Evolutionary conservation across 495 filamentous ascomycete genomes (phyloP).

Genomic region (Aspergillus bridgeri): DNA sequence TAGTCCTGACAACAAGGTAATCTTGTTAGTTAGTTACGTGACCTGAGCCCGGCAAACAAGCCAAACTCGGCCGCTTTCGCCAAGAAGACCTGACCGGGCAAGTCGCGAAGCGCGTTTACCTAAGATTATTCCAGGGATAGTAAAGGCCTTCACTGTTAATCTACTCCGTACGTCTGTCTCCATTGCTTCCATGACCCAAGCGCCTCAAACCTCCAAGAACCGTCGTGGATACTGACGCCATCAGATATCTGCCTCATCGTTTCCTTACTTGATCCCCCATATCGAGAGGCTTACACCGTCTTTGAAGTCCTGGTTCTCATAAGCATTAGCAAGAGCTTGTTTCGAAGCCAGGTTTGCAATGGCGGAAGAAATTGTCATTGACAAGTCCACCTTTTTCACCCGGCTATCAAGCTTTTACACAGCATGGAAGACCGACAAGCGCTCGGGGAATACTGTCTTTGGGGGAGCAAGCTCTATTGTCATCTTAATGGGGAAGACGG

Average conservation of each 20-base stretch:
- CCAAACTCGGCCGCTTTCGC: background rate
- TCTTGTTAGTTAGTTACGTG: background rate
- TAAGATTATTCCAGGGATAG: background rate
- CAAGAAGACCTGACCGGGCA: background rate
- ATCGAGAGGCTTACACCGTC: background rate
- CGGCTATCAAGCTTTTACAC: slow-evolving; percentile 80
- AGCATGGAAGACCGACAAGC: slow-evolving; percentile 95
- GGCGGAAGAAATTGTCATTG: slow-evolving; percentile 78
- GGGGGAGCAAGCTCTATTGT: slow-evolving; percentile 79
- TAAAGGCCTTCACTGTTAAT: background rate
- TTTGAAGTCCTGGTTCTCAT: slow-evolving; percentile 2
- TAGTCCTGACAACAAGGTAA: background rate
- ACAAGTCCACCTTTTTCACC: slow-evolving; percentile 86
- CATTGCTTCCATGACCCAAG: background rate
- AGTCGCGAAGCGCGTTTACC: background rate
- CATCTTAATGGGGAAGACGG: slow-evolving; percentile 90
- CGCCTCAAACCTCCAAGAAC: background rate
- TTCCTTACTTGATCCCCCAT: background rate
- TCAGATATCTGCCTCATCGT: background rate
- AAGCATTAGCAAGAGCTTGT: slow-evolving; percentile 6
- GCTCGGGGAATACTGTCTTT: slow-evolving; percentile 71
- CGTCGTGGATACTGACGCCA: background rate
- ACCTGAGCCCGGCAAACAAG: background rate
- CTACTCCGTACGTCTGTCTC: too few species aligned
- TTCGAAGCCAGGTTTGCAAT: slow-evolving; percentile 30